A percentile compares a stretch with the other conserved stretches of the same genome.
Evolutionary conservation across 345 rosid genomes (phyloP).

Genomic region (Fremontodendron californicum): DNA sequence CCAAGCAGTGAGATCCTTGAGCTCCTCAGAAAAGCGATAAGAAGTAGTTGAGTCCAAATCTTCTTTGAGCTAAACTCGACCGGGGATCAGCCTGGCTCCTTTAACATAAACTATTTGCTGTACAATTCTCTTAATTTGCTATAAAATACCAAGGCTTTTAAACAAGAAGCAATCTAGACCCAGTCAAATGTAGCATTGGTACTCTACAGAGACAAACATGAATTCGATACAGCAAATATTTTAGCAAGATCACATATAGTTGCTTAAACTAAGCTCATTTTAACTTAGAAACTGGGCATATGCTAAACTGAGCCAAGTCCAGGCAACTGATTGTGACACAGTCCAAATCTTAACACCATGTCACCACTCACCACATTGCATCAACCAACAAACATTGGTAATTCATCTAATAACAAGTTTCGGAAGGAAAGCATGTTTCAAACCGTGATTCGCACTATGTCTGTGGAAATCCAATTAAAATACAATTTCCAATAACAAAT

Average conservation of each 20-base stretch:
- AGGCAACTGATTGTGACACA: slow-evolving; percentile 8
- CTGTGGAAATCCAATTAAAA: not conserved
- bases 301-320: slow-evolving; percentile 6
- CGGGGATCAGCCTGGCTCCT: slow-evolving; percentile 15
- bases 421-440: not conserved
- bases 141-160: slow-evolving; percentile 10
- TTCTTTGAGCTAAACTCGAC: slow-evolving; percentile 16
- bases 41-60: slow-evolving; percentile 4
- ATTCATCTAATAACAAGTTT: not conserved
- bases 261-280: slow-evolving; percentile 18
- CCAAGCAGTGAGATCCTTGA: slow-evolving; percentile 14
- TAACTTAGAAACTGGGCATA: slow-evolving; percentile 3
- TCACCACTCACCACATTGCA: not conserved
- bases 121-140: not conserved
- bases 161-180: slow-evolving; percentile 12
- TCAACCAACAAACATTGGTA: not conserved
- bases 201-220: slow-evolving; percentile 2
- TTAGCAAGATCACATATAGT: slow-evolving; percentile 2
- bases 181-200: slow-evolving; percentile 10
- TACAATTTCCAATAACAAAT: not conserved
- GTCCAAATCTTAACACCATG: not conserved
- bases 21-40: not conserved
- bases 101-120: not conserved
- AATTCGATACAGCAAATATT: not conserved
- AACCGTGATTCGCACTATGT: not conserved